Base-by-base conservation (phyloP, 768 basidiomycete species). In the Amanita thiersii region DNA sequence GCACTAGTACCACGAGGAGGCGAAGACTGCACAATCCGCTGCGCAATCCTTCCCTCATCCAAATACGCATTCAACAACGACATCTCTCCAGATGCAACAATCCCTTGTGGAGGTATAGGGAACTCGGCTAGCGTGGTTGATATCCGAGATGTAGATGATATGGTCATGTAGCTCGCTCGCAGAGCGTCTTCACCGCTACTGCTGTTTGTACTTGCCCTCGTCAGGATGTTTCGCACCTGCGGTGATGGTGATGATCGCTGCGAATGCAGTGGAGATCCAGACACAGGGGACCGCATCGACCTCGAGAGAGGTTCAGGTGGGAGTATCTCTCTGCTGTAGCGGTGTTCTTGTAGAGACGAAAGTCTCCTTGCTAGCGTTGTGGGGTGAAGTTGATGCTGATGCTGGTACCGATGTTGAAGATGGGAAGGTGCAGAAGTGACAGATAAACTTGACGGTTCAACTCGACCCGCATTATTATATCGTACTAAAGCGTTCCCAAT, bases 51-150 rank as follows among this genome's bases (percentile, higher is more conserved):
- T 17, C 29, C 29, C 29, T 35, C 33, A 15, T 35, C 33, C 7
- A 35, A 17, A 20, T 35, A 35, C 8, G 33, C 12, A 20, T 15
- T 35, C 12, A 35, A 28, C 20, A 14, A 28, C 4, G 31, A 20
- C 35, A 37, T 37, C 14, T 38, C 15, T 4, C 30, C 41, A 15
- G 21, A 10, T 3, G 32, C 31, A 10, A 33, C 37, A 18, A 26
- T 38, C 9, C 25, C 43, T 7, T 9, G 14, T 9, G 43, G 43
- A 10, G 43, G 43, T 6, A 59, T 60, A 1, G 83, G 84, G 54
- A 86, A 86, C 51, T 85, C 84, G 3, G 81, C 84, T 10, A 86
- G 67, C 6, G 69, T 68, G 1, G n/a, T n/a, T n/a, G 83, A 85
- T 67, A 86, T 86, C 21, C 70, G 69, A 1, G 84, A 86, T 7